Base-by-base conservation (phyloP, 2,329 filamentous ascomycete species). In the Endoconidiophora laricicola region DNA sequence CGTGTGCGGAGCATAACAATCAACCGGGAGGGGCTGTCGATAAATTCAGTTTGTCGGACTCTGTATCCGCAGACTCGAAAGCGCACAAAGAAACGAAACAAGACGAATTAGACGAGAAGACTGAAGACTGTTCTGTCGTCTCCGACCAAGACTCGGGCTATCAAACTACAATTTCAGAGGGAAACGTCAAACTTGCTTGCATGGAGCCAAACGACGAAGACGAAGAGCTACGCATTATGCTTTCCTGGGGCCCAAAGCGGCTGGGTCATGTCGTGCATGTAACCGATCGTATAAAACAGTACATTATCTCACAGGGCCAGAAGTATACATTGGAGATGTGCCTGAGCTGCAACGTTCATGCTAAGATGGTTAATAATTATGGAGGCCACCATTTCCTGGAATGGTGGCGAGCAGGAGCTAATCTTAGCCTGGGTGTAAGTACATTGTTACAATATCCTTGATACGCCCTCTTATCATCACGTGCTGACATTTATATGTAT, bases 211-310 rank as follows among this genome's bases (percentile, higher is more conserved):
- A 76, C 6, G 72, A 72, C 0, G 70, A 70, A 2, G 66, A 70
- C 2, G 61, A 65, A 5, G 85, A 91, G 65, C 66, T 90, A 12
- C 61, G 67, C 10, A 74, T 71, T 1, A 63, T 91, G 48, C 68
- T 93, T 41, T 67, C 65, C 0, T 90, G 78, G 70, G 55, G 63
- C 42, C 86, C 85, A 0, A 71, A 79, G 52, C 67, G 86, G 5
- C 65, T 93, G 7, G 85, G 85, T 0, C 86, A 91, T 64, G 83
- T 87, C 7, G 86, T 90, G 49, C 78, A 86, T 60, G 79, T 86
- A 2, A 72, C 78, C 0, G 72, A 78, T 1, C 63, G 65, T 23
- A 65, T 80, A n/a, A 78, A 73, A 59, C 59, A 63, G 42, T 69
- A 75, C 56, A 83, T 72, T 51, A 62, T 65, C 9, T 57, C 61